A percentile compares a stretch with the other conserved stretches of the same genome.
phyloP scores from a whole-genome alignment of 352 stramenopile genomes.

The Aphanomyces cochlioides region DNA sequence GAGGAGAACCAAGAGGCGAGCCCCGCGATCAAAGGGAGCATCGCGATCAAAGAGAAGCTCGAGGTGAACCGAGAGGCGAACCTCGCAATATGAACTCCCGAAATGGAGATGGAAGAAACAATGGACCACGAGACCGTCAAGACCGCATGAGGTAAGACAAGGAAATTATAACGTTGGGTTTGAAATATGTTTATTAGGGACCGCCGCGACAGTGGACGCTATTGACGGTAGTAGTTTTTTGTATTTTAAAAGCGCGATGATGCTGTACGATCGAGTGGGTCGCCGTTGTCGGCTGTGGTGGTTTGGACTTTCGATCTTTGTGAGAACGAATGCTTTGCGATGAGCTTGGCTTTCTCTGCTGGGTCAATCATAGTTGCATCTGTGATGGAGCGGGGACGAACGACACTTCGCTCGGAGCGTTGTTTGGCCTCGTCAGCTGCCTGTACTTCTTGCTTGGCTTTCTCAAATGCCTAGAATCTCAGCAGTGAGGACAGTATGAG shows the following conservation, averaged over 20 bases:
- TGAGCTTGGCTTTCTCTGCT: slow-evolving; percentile 12
- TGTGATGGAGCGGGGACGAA: slow-evolving; percentile 35
- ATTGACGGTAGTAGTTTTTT: no score
- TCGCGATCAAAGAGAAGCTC: no score
- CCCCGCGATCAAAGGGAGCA: no score
- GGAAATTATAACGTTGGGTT: no score
- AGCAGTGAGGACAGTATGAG: neutral
- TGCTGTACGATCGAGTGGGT: slow-evolving; percentile 4
- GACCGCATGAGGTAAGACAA: no score
- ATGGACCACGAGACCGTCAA: no score
- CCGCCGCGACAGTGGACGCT: no score
- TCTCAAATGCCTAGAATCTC: slow-evolving; percentile 50
- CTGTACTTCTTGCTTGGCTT: slow-evolving; percentile 65
- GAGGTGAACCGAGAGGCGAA: no score
- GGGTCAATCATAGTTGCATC: neutral
- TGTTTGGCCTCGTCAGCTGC: slow-evolving; percentile 50
- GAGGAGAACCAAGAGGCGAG: no score
- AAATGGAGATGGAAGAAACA: no score
- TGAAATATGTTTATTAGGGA: no score
- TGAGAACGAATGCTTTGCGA: neutral
- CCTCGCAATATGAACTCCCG: no score
- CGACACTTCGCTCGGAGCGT: slow-evolving; percentile 57
- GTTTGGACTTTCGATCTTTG: neutral
- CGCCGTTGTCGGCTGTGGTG: neutral
- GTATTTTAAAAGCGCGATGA: slow-evolving; percentile 5